Evolutionary conservation across 768 basidiomycete species (phyloP).

Genomic region (Clavulina sp.): DNA sequence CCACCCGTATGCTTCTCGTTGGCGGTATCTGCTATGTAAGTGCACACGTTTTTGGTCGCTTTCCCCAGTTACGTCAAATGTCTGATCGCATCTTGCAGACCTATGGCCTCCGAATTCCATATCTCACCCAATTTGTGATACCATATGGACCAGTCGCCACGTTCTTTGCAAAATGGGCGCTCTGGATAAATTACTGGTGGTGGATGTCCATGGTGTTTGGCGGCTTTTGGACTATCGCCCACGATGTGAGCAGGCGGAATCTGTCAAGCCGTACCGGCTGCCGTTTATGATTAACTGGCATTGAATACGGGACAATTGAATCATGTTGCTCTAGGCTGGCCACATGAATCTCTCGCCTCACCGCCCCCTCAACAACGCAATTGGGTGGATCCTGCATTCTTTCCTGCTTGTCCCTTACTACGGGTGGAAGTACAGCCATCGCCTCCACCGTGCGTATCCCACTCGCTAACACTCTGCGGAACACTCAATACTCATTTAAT

Average conservation of each 20-base stretch:
- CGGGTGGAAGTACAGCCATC: not conserved
- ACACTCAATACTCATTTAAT: not conserved
- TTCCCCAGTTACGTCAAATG: too few relatives aligned
- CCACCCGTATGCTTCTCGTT: not conserved
- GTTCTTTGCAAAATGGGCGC: not conserved
- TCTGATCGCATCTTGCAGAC: not conserved
- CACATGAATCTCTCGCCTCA: not conserved
- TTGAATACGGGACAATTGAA: too few relatives aligned
- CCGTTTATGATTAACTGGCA: too few relatives aligned
- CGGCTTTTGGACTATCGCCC: not conserved
- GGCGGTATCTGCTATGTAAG: not conserved
- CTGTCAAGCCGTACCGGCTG: too few relatives aligned
- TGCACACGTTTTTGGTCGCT: not conserved
- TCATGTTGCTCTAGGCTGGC: too few relatives aligned
- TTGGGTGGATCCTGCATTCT: not conserved
- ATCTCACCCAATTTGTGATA: not conserved
- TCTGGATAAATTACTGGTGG: not conserved
- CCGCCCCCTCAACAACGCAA: not conserved
- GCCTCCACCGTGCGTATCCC: not conserved
- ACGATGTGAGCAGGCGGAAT: too few relatives aligned
- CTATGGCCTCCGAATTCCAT: not conserved
- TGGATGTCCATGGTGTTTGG: not conserved
- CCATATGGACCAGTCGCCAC: not conserved
- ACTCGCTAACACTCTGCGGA: not conserved
- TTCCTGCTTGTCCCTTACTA: slow-evolving; percentile 1